Conservation (phyloP, 768 basidiomycete genomes). For the Hysterangium stoloniferum region DNA sequence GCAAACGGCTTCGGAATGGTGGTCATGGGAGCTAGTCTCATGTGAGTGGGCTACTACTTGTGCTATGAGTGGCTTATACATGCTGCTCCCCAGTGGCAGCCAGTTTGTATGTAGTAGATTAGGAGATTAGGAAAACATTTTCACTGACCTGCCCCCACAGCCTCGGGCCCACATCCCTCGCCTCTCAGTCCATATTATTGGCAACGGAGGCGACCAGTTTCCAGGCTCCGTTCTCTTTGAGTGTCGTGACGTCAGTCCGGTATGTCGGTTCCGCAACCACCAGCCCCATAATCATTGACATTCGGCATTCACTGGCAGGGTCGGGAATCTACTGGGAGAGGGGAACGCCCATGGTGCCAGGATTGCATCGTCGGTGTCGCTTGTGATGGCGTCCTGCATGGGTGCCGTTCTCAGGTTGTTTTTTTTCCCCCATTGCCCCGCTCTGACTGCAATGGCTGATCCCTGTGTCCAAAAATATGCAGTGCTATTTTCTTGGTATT, state of each 20-base stretch:
- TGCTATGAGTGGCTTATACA: background rate
- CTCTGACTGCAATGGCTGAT: background rate
- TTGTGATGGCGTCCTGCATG: slow-evolving; percentile 58
- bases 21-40: slow-evolving; percentile 88
- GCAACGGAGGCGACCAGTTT: slow-evolving; percentile 68
- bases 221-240: slow-evolving; percentile 78
- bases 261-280: slow-evolving; percentile 20
- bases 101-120: slow-evolving; percentile 33
- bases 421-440: background rate
- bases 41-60: slow-evolving; percentile 23
- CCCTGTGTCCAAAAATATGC: background rate
- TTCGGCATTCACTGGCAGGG: slow-evolving; percentile 32
- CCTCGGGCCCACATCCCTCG: slow-evolving; percentile 72
- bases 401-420: slow-evolving; percentile 56
- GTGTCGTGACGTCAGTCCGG: slow-evolving; percentile 82
- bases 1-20: slow-evolving; percentile 90
- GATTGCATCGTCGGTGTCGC: slow-evolving; percentile 53
- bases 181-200: slow-evolving; percentile 81
- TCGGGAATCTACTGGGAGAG: slow-evolving; percentile 86
- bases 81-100: slow-evolving; percentile 35
- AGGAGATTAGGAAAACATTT: background rate
- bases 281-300: background rate
- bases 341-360: slow-evolving; percentile 64
- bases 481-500: slow-evolving; percentile 55
- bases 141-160: slow-evolving; percentile 29